Evolutionary conservation across 1,284 basidiomycete genomes (phyloP).

Genomic region (Fomitopsis pinicola): DNA sequence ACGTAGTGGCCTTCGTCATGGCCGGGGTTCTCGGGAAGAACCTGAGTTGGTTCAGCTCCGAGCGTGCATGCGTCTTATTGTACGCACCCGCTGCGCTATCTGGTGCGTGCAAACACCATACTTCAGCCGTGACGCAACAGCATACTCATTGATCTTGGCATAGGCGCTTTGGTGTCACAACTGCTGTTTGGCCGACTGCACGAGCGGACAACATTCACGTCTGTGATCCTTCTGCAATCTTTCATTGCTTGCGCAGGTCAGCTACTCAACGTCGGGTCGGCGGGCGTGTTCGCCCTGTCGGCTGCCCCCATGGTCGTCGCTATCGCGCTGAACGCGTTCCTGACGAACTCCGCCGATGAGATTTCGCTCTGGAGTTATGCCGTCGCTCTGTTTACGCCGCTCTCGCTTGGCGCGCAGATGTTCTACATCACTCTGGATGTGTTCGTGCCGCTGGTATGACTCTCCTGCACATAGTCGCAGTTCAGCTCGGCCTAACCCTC

Average conservation of each 20-base stretch:
- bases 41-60: slow-evolving; percentile 79
- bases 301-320: slow-evolving; percentile 49
- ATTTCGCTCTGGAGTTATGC: slow-evolving; percentile 66
- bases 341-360: slow-evolving; percentile 24
- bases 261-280: slow-evolving; percentile 62
- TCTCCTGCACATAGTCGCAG: neutral
- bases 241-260: slow-evolving; percentile 52
- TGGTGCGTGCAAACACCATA: slow-evolving; percentile 36
- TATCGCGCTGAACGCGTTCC: slow-evolving; percentile 48
- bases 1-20: slow-evolving; percentile 75
- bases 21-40: slow-evolving; percentile 56
- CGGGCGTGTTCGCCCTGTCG: slow-evolving; percentile 61
- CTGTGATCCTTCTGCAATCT: slow-evolving; percentile 59
- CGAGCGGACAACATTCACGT: slow-evolving; percentile 61
- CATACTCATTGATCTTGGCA: neutral
- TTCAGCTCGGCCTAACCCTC: neutral
- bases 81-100: slow-evolving; percentile 76
- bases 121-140: neutral
- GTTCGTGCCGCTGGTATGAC: slow-evolving; percentile 84
- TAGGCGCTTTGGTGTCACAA: slow-evolving; percentile 57
- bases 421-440: slow-evolving; percentile 76
- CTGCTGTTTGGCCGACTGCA: slow-evolving; percentile 45
- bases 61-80: slow-evolving; percentile 68
- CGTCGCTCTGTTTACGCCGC: slow-evolving; percentile 57
- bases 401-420: slow-evolving; percentile 69